Evolutionary conservation across 805 yeast genomes (phyloP).

Genomic region (Candida succiphila): DNA sequence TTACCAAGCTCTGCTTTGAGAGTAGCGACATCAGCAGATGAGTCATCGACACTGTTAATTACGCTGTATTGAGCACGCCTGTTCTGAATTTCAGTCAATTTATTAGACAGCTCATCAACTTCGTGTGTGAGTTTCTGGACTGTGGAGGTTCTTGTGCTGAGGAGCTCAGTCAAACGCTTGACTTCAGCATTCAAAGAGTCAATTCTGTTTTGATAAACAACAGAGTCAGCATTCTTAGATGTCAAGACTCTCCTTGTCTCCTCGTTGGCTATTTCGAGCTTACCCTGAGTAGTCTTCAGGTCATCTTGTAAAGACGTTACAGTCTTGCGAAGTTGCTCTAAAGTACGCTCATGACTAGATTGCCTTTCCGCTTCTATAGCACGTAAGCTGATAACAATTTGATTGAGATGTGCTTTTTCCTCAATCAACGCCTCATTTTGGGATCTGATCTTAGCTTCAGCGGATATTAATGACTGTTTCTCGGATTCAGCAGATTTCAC

Average conservation of each 20-base stretch:
- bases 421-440: conserved; percentile 43
- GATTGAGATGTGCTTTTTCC: conserved; percentile 51
- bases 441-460: conserved; percentile 38
- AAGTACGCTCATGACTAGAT: conserved; percentile 34
- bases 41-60: conserved; percentile 9
- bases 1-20: conserved; percentile 23
- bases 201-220: conserved; percentile 49
- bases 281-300: conserved; percentile 31
- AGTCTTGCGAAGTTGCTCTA: conserved; percentile 37
- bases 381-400: conserved; percentile 51
- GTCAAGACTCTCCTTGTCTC: conserved; percentile 45
- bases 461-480: conserved; percentile 35
- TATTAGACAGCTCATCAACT: conserved; percentile 23
- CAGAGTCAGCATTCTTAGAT: conserved; percentile 46
- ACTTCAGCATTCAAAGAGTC: conserved; percentile 42
- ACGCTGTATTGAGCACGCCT: conserved; percentile 21
- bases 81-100: conserved; percentile 16
- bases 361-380: conserved; percentile 54
- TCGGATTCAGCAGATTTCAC: conserved; percentile 44
- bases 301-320: conserved; percentile 40
- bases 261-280: conserved; percentile 33
- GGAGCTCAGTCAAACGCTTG: conserved; percentile 27
- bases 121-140: conserved; percentile 30
- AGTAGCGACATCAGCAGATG: conserved; percentile 10
- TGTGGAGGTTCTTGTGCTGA: conserved; percentile 28